Evolutionary conservation across 129 eudicot species (phyloP).

Genomic region (Pseudognaphalium luteoalbum): DNA sequence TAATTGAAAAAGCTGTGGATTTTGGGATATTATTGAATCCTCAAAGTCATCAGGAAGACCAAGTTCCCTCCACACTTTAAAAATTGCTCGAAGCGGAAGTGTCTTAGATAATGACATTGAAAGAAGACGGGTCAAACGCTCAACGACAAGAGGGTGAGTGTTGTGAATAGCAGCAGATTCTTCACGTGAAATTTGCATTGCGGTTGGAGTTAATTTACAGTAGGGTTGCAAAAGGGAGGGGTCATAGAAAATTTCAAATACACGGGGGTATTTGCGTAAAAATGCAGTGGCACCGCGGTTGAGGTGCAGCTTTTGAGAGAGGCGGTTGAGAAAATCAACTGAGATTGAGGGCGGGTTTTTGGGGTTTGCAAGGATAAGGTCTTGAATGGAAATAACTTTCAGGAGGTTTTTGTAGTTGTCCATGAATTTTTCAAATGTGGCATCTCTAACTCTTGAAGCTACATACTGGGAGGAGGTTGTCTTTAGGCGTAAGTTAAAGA

Average conservation of each 20-base stretch:
- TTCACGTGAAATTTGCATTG: conserved; percentile 39
- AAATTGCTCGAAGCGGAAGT: conserved; percentile 76
- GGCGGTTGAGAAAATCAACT: conserved; percentile 75
- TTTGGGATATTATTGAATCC: conserved; percentile 59
- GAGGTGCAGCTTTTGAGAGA: conserved; percentile 88
- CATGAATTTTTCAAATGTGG: conserved; percentile 85
- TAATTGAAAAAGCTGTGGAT: conserved; percentile 53
- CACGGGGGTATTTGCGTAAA: conserved; percentile 71
- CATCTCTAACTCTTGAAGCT: conserved; percentile 80
- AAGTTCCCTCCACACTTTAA: conserved; percentile 88
- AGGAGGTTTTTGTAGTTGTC: conserved; percentile 77
- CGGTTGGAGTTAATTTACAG: conserved; percentile 53
- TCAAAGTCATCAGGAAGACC: conserved; percentile 91
- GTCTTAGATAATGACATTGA: conserved; percentile 68
- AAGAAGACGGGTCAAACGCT: conserved; percentile 71
- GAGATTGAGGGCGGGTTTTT: conserved; percentile 69
- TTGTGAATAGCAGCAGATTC: conserved; percentile 60
- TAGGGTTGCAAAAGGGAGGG: conserved; percentile 46
- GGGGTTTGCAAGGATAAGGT: conserved; percentile 82
- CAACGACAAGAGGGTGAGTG: conserved; percentile 45
- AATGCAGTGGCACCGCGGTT: conserved; percentile 84
- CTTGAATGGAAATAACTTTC: conserved; percentile 73
- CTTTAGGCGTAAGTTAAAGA: conserved; percentile 41
- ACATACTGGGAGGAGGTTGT: conserved; percentile 75
- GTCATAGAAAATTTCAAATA: conserved; percentile 64